Conservation (phyloP, 1,284 basidiomycete species). For the Malassezia caprae region DNA sequence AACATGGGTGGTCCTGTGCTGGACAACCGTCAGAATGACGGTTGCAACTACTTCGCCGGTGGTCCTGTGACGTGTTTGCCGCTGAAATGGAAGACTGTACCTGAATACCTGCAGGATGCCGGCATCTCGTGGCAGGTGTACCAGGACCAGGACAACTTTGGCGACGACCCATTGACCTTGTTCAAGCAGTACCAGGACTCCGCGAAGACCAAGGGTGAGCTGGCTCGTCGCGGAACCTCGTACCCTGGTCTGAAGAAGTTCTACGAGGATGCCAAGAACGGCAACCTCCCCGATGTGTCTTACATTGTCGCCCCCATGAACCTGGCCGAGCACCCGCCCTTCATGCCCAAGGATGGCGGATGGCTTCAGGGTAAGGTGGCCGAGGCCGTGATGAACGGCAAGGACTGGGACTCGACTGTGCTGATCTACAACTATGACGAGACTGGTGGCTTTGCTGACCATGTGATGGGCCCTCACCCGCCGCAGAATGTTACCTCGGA, state of each 20-base stretch:
- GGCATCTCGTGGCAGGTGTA: slow-evolving; percentile 29
- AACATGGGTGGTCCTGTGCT: slow-evolving; percentile 18
- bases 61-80: slow-evolving; percentile 19
- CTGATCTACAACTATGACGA: slow-evolving; percentile 35
- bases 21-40: slow-evolving; percentile 15
- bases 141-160: slow-evolving; percentile 31
- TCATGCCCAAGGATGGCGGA: slow-evolving; percentile 25
- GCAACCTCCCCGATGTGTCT: slow-evolving; percentile 31
- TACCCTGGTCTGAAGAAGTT: slow-evolving; percentile 28
- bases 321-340: slow-evolving; percentile 35
- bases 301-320: slow-evolving; percentile 33
- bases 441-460: slow-evolving; percentile 36
- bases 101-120: slow-evolving; percentile 28
- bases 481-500: slow-evolving; percentile 16
- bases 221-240: slow-evolving; percentile 21
- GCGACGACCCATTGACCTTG: slow-evolving; percentile 19
- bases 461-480: slow-evolving; percentile 22
- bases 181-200: slow-evolving; percentile 18
- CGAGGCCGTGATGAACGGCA: slow-evolving; percentile 29
- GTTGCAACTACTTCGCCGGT: slow-evolving; percentile 10
- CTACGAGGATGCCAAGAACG: slow-evolving; percentile 26
- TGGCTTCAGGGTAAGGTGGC: slow-evolving; percentile 35
- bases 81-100: slow-evolving; percentile 29
- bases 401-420: slow-evolving; percentile 24
- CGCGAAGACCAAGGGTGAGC: slow-evolving; percentile 11